Evolutionary conservation across 768 basidiomycete species (phyloP), one percentile per base, ranked within the genome.

Genomic region (Lactarius akahatsu): DNA sequence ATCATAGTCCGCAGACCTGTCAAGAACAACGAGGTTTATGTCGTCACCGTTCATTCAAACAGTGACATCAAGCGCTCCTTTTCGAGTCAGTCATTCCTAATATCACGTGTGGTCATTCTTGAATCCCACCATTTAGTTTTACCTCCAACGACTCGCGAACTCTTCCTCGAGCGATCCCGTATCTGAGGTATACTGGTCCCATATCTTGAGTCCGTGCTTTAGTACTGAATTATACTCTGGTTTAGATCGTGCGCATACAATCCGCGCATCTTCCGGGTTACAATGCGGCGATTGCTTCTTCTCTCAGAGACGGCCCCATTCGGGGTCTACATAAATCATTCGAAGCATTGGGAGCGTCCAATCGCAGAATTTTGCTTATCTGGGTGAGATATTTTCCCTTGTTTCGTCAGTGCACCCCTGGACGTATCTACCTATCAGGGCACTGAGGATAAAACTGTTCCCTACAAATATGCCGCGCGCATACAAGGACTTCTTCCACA

Each of bases 201-300:
- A n/a, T 13, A 26, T 2, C 15, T 52, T 13, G 15, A 16, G 18
- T 50, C 38, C 26, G 47, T 56, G 60, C 30, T 13, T 28, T 32
- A 13, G 34, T 4, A 40, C 57, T 60, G 59, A 60, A 36, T 41
- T n/a, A 28, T 50, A 11, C 47, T 56, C 26, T 43, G 8, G 9
- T 54, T 34, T 67, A 89, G 85, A 86, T 92, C 63, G 86, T 91
- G 0, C 83, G 89, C n/a, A 77, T 90, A 15, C 90, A 92, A 76
- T 88, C 88, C 0, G 90, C 90, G 1, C 86, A 90, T 72, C 80
- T 92, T 6, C 83, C 87, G 0, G 85, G 90, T 4, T 92, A 85
- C 73, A 90, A 92, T 69, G 82, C 84, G 26, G 90, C 90, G 0
- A 77, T 92, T n/a, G 90, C 90, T 0, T 91, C 89, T 5, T 89